Base-by-base conservation (phyloP, 2,329 filamentous ascomycete species). In the Botryotinia globosa region DNA sequence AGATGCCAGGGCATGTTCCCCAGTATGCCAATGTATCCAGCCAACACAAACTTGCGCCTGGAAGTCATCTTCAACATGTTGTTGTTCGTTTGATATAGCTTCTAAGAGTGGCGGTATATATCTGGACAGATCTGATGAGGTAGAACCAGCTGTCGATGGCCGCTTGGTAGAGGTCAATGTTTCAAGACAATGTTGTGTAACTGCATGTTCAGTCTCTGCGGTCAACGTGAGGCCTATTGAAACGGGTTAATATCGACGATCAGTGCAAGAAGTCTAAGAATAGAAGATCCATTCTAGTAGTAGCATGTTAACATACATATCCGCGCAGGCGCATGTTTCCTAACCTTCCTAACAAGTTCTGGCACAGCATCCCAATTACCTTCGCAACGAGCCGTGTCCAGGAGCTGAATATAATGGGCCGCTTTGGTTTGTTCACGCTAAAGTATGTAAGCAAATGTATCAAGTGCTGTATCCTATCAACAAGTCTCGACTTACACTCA, bases 281-380 rank as follows among this genome's bases (percentile, higher is more conserved):
- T 56, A 32, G 4, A 42, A 42, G 25, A 25, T 67, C 9, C 16
- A 67, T 29, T 59, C 25, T 25, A n/a, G 44, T 48, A n/a, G 42
- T 25, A 22, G n/a, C 48, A 32, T 63, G 5, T 37, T 42, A 72
- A 81, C 89, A 78, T 91, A 98, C 95, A 97, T 83, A 89, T 88
- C 82, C 93, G 89, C 74, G 92, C 89, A 58, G 94, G 91, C 78
- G 94, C 93, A 87, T 99, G 95, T 83, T 99, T 98, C 80, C 92
- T 92, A 79, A 98, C 88, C 83, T 99, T 99, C 81, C 95, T 90
- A 79, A 96, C 91, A 75, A 97, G 87, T 84, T 98, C 95, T 39
- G 93, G 93, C 44, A 98, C 88, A 44, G 92, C 89, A 77, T 90
- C 86, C 96, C 96, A 99, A 81, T 90, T 91, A 69, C 92, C 94